Conservation (phyloP, 352 stramenopile genomes). For the Pythium utonaiense region DNA sequence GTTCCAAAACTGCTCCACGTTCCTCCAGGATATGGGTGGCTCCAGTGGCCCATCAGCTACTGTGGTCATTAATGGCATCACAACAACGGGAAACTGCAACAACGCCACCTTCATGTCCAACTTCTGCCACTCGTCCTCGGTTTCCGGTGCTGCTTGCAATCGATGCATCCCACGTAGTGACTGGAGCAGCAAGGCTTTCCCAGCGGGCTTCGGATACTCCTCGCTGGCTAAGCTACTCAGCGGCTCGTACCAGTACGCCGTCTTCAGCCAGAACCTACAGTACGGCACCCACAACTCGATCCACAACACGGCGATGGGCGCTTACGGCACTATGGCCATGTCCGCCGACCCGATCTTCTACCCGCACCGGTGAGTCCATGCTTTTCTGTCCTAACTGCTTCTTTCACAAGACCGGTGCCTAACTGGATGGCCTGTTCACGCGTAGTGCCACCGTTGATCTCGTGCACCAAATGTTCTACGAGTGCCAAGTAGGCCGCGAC, state of each 20-base stretch:
- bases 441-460: slow-evolving; percentile 54
- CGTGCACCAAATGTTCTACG: slow-evolving; percentile 60
- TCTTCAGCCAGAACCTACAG: slow-evolving; percentile 60
- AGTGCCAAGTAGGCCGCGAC: slow-evolving; percentile 53
- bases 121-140: slow-evolving; percentile 54
- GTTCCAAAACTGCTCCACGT: slow-evolving; percentile 54
- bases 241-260: slow-evolving; percentile 36
- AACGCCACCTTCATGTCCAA: slow-evolving; percentile 16
- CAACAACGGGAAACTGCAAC: slow-evolving; percentile 23
- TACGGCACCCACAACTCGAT: slow-evolving; percentile 63
- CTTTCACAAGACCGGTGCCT: slow-evolving; percentile 6
- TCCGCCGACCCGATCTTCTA: slow-evolving; percentile 75
- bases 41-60: slow-evolving; percentile 19
- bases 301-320: slow-evolving; percentile 44
- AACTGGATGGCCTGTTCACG: neutral
- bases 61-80: slow-evolving; percentile 26
- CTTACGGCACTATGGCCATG: slow-evolving; percentile 39
- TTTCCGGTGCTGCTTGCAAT: slow-evolving; percentile 31
- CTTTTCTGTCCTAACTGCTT: neutral
- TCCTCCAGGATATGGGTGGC: slow-evolving; percentile 61
- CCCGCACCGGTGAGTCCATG: slow-evolving; percentile 63
- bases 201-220: slow-evolving; percentile 57
- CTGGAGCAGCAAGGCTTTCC: slow-evolving; percentile 40
- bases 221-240: slow-evolving; percentile 43
- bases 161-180: slow-evolving; percentile 51